These are phyloP conservation scores for Pseudovirgaria hyperparasitica DNA, from an alignment of 2,329 filamentous ascomycete genomes.

Conservation along the genomic window DNA sequence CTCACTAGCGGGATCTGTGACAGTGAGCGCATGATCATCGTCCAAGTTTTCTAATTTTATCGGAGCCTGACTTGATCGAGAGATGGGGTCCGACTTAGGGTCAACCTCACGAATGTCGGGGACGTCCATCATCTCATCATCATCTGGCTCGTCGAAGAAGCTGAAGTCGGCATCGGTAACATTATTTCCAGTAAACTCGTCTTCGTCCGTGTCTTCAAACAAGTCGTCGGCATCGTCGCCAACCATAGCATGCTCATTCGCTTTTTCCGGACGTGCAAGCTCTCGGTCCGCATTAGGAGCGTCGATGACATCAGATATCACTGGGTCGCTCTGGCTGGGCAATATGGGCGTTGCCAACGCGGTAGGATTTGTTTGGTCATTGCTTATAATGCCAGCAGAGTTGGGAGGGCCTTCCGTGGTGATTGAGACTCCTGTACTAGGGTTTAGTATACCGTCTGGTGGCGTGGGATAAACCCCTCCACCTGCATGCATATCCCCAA, in stretches of 20 bases:
- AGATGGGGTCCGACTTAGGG: slow-evolving; percentile 7
- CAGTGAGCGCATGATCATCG: too few species aligned
- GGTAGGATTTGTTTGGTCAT: too few species aligned
- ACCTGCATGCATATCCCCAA: slow-evolving; percentile 23
- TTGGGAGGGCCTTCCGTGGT: slow-evolving; percentile 4
- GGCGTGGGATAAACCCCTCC: slow-evolving; percentile 28
- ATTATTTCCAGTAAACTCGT: slow-evolving; percentile 59
- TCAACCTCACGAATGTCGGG: slow-evolving; percentile 12
- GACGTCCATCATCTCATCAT: slow-evolving; percentile 21
- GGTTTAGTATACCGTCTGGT: slow-evolving; percentile 22
- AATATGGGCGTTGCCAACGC: too few species aligned
- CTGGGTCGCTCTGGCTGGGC: too few species aligned
- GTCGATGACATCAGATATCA: too few species aligned
- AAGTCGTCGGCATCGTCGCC: slow-evolving; percentile 41
- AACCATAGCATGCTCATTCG: slow-evolving; percentile 6
- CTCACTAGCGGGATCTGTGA: too few species aligned
- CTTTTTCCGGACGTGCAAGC: too few species aligned
- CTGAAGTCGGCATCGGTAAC: slow-evolving; percentile 76
- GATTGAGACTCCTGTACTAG: slow-evolving; percentile 14
- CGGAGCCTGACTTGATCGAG: slow-evolving; percentile 2
- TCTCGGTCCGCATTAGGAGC: too few species aligned
- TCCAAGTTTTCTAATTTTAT: slow-evolving; percentile 4
- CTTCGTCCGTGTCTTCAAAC: slow-evolving; percentile 55
- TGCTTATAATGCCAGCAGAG: not conserved
- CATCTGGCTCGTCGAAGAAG: slow-evolving; percentile 59